Evolutionary conservation across 2,329 filamentous ascomycete species (phyloP), one percentile per base, ranked within the genome.

Genomic region (Trichoderma cornu-damae): DNA sequence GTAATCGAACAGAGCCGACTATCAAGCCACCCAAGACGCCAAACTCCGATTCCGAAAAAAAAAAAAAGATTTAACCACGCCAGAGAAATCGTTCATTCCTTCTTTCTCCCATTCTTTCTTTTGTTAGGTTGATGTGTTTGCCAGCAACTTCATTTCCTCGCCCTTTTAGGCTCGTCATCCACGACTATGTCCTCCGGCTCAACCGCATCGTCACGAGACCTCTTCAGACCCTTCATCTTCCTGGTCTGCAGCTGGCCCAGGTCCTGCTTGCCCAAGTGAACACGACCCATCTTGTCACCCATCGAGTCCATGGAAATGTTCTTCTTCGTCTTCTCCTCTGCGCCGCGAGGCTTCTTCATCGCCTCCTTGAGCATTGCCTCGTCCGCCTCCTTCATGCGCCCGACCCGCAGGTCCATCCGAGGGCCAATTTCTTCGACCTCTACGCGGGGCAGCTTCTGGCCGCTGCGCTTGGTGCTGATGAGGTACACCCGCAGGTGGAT

Each of bases 201-300:
- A 14, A 67, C 76, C 3, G 75, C 78, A 51, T 81, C 83, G 61
- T 85, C 85, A 55, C 90, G 83, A 62, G 81, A 85, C 63, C 94
- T 82, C 83, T 97, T 99, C 64, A 99, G 74, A 64, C 92, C 94
- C 85, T 99, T 99, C 92, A 99, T 97, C 84, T 99, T 99, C 69
- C 94, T 86, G 53, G 92, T 95, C 79, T 99, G 94, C 73, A 99
- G 74, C 66, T 88, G 83, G 69, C 79, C 80, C 59, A 99, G 81
- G 75, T 99, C 91, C 75, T 96, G 91, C 77, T 87, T 90, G 68
- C 89, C 90, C 60, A 96, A 75, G 72, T 99, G 94, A 62, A 99
- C 88, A 65, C 91, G 86, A 62, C 93, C 94, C 62, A 97, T 81
- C 86, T 97, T 97, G 75, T 99, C 94, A 70, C 94, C 94, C 76